Evolutionary conservation across 371 early-diverging fungal species (phyloP).

Genomic region (Syncephalastrum contaminatum): DNA sequence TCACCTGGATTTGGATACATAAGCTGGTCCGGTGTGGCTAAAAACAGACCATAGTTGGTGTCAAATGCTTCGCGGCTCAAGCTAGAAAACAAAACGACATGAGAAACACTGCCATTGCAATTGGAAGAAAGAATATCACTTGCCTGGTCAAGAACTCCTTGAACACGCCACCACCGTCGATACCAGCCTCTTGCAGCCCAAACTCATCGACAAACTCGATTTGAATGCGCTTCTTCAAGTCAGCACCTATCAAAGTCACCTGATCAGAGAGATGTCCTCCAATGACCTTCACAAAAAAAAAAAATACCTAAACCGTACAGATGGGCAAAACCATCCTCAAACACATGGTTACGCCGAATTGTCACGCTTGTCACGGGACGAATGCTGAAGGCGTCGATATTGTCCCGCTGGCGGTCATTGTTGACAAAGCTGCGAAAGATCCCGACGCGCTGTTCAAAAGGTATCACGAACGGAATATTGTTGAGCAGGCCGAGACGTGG

Average conservation of each 20-base stretch:
- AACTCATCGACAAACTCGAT: constrained; percentile 86
- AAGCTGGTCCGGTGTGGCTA: constrained; percentile 70
- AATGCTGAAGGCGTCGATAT: constrained; percentile 20
- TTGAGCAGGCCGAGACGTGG: constrained; percentile 74
- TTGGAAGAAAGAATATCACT: constrained; percentile 7
- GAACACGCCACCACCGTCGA: constrained; percentile 90
- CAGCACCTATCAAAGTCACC: constrained; percentile 29
- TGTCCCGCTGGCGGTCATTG: constrained; percentile 57
- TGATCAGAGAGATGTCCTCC: not conserved
- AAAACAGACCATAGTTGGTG: constrained; percentile 76
- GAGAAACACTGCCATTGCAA: not conserved
- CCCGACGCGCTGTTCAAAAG: constrained; percentile 84
- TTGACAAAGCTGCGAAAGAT: constrained; percentile 81
- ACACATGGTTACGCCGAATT: constrained; percentile 76
- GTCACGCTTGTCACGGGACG: constrained; percentile 41
- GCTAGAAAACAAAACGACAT: constrained; percentile 22
- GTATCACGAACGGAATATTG: constrained; percentile 88
- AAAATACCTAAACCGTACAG: constrained; percentile 57
- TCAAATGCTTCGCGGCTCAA: constrained; percentile 84
- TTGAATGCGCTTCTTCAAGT: constrained; percentile 72
- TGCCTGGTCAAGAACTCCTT: constrained; percentile 79
- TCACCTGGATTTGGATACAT: constrained; percentile 80
- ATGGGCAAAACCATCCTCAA: constrained; percentile 85
- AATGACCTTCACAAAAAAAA: not conserved
- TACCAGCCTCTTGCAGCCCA: constrained; percentile 88